A percentile compares a stretch with the other conserved stretches of the same genome.
phyloP scores from a whole-genome alignment of 306 rosid species.

The Rosa chinensis region DNA sequence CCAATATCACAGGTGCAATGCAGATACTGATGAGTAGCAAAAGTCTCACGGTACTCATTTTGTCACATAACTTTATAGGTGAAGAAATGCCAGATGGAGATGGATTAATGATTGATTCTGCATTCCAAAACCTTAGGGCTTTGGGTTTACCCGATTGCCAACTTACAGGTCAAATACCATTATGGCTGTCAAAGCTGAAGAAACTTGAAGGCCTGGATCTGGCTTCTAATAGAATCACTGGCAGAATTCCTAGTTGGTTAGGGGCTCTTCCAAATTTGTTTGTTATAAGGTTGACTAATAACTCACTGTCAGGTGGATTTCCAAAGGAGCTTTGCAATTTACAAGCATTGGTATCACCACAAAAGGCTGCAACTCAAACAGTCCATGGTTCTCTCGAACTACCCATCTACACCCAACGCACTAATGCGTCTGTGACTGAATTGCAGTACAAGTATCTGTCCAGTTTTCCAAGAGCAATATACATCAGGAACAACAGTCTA shows the following conservation, averaged over 20 bases:
- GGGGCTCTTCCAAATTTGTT: background rate
- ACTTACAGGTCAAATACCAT: background rate
- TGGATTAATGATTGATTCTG: background rate
- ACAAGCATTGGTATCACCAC: background rate
- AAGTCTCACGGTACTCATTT: no score
- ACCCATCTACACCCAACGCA: background rate
- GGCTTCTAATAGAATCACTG: background rate
- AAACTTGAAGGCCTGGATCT: background rate
- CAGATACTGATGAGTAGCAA: no score
- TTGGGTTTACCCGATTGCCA: background rate
- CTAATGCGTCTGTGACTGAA: no score
- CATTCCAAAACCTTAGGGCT: background rate
- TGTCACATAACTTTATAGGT: no score
- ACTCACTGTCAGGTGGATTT: background rate
- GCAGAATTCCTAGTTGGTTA: background rate
- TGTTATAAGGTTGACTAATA: background rate
- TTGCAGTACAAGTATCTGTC: no score
- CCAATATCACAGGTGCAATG: no score
- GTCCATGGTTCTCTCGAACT: background rate
- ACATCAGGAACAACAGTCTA: no score
- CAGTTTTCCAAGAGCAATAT: no score
- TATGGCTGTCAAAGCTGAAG: background rate
- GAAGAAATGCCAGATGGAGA: no score
- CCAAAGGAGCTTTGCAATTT: slow-evolving; percentile 2
- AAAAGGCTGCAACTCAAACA: background rate